Evolutionary conservation across 345 rosid species (phyloP).

Genomic region (Salix koriyanagi): DNA sequence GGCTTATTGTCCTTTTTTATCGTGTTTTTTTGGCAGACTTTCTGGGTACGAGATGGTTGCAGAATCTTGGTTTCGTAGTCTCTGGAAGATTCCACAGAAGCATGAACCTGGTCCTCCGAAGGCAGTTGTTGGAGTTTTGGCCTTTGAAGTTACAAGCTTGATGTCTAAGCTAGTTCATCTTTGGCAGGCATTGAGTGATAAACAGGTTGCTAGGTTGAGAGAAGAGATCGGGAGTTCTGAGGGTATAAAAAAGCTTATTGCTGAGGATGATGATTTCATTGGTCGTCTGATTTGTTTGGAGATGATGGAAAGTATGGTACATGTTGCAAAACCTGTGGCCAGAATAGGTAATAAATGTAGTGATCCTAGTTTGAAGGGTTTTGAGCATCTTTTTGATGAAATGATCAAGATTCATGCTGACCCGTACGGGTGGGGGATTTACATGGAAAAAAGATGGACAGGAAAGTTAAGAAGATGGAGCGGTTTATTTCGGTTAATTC

Average conservation of each 20-base stretch:
- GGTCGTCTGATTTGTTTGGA: slow-evolving; percentile 59
- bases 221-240: slow-evolving; percentile 56
- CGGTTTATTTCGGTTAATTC: slow-evolving; percentile 66
- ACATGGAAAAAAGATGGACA: slow-evolving; percentile 75
- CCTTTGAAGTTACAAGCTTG: slow-evolving; percentile 83
- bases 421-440: slow-evolving; percentile 75
- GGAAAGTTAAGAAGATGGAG: slow-evolving; percentile 81
- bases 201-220: slow-evolving; percentile 66
- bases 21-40: not conserved
- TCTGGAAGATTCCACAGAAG: slow-evolving; percentile 67
- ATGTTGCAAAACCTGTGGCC: slow-evolving; percentile 62
- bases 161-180: slow-evolving; percentile 81
- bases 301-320: slow-evolving; percentile 56
- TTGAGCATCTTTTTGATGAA: slow-evolving; percentile 52
- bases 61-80: slow-evolving; percentile 83
- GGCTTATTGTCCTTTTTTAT: not conserved
- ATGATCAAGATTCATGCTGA: slow-evolving; percentile 54
- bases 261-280: slow-evolving; percentile 72
- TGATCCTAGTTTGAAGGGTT: slow-evolving; percentile 60
- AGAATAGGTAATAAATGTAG: slow-evolving; percentile 70
- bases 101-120: slow-evolving; percentile 52
- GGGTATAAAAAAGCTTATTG: slow-evolving; percentile 77
- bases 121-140: slow-evolving; percentile 65
- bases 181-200: slow-evolving; percentile 88
- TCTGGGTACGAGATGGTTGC: slow-evolving; percentile 50